Base-by-base conservation (phyloP, 2,329 filamentous ascomycete species). In the Paecilomyces sp. region DNA sequence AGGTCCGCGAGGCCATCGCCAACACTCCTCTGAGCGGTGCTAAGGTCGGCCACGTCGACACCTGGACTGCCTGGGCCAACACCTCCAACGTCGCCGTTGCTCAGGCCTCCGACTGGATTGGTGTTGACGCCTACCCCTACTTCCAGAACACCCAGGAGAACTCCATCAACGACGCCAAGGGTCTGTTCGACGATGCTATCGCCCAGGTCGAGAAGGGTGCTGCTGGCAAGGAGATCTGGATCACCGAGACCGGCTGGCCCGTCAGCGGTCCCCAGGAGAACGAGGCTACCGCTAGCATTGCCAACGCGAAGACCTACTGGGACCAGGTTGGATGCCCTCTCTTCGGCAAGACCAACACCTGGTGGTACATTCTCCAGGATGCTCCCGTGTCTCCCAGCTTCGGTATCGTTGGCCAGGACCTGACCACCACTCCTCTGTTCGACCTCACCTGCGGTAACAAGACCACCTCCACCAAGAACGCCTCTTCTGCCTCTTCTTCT, bases 161-260 rank as follows among this genome's bases (percentile, higher is more conserved):
- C 78, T 76, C 75, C 67, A 87, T 95, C 68, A 80, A 79, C 1
- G 81, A 86, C 63, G 87, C 82, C 67, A 83, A 85, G 69, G 67
- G 74, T 18, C 84, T 92, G 56, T 94, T 95, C 80, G 79, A 87
- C 69, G 80, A 83, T 13, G 87, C 90, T 15, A 79, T 89, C 47
- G 76, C 80, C 56, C 80, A 82, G 61, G 90, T 88, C 34, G 74
- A 82, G 63, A 75, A 71, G 15, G 86, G 80, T 53, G 81, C 84
- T 36, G 78, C 81, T 36, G 84, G 83, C 70, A 93, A 92, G 82
- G 80, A 84, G 18, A 83, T 95, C 66, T 94, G 90, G 90, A 83
- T 95, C 63, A 94, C 91, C 30, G 91, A 96, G 82, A 94, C 91
- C 15, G 92, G 92, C 64, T 94, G 90, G 85, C 91, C 92, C 55